phyloP scores from a whole-genome alignment of 1,284 basidiomycete genomes.

The Papiliotrema fonsecae region DNA sequence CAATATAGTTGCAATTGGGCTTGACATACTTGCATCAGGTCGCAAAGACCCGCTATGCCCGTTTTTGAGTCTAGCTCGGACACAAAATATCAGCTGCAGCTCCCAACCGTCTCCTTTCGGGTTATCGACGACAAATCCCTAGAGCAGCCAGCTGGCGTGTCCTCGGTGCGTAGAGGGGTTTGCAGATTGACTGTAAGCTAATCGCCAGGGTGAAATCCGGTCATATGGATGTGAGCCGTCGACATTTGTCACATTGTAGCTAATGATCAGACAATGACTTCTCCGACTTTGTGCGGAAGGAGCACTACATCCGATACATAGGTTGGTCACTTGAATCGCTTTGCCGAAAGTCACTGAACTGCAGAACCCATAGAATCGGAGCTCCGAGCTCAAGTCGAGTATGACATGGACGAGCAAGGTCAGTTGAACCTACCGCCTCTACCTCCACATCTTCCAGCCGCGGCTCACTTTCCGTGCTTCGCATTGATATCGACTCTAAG shows the following conservation, averaged over 20 bases:
- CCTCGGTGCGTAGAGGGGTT: conserved; percentile 27
- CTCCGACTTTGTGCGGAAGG: conserved; percentile 67
- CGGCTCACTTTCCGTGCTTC: no score
- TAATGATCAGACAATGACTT: conserved; percentile 67
- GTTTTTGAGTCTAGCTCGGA: conserved; percentile 25
- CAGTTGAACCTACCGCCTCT: no score
- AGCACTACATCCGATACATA: conserved; percentile 85
- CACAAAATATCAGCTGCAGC: conserved; percentile 28
- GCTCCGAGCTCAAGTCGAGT: conserved; percentile 88
- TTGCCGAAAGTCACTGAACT: conserved; percentile 1
- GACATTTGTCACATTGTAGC: not conserved
- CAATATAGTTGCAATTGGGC: no score
- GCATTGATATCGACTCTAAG: not conserved
- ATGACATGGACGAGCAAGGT: conserved; percentile 99
- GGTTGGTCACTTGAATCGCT: conserved; percentile 50
- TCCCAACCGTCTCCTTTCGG: conserved; percentile 45
- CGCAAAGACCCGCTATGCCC: no score
- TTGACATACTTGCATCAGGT: no score
- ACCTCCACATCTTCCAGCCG: no score
- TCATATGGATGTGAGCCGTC: conserved; percentile 42
- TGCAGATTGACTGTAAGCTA: not conserved
- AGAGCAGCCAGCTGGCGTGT: conserved; percentile 32
- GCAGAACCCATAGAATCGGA: conserved; percentile 92
- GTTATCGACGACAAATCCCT: conserved; percentile 39
- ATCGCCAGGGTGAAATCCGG: conserved; percentile 32